Conservation (phyloP, 2,329 filamentous ascomycete genomes). For the Fulvia fulva region DNA sequence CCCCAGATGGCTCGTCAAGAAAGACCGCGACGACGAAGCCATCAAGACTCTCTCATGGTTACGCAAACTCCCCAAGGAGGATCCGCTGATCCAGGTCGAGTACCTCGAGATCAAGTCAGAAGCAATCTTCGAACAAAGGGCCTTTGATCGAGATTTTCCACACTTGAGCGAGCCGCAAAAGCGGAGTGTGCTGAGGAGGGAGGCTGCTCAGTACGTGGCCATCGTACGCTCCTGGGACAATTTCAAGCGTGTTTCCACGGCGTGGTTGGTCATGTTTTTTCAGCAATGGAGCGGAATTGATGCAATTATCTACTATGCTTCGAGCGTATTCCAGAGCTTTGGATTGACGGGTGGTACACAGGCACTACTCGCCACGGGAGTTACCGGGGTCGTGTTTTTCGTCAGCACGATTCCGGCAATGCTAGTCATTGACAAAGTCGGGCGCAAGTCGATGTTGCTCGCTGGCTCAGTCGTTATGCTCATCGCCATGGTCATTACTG, state of each 20-base stretch:
- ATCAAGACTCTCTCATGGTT: conserved; percentile 27
- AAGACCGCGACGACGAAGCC: conserved; percentile 30
- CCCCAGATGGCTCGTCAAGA: conserved; percentile 32
- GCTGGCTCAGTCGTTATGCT: conserved; percentile 46
- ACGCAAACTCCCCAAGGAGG: conserved; percentile 41
- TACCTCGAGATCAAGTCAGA: conserved; percentile 52
- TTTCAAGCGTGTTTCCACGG: conserved; percentile 42
- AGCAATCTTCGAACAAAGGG: conserved; percentile 47
- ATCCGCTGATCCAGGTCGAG: conserved; percentile 51
- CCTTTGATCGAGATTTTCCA: conserved; percentile 21
- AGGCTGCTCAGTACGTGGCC: conserved; percentile 15
- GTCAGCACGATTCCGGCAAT: conserved; percentile 39
- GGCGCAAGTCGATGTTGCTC: conserved; percentile 38
- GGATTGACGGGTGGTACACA: conserved; percentile 35
- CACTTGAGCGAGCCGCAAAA: conserved; percentile 10
- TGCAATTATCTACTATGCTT: conserved; percentile 45
- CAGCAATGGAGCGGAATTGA: conserved; percentile 42
- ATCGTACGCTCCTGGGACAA: conserved; percentile 23
- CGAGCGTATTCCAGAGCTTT: conserved; percentile 36
- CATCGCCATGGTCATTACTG: conserved; percentile 47
- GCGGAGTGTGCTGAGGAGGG: conserved; percentile 7
- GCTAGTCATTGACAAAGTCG: conserved; percentile 41
- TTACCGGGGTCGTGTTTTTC: conserved; percentile 42
- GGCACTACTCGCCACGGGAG: conserved; percentile 37
- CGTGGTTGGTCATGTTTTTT: conserved; percentile 55